phyloP scores from a whole-genome alignment of 345 rosid genomes.

The Geranium brycei region DNA sequence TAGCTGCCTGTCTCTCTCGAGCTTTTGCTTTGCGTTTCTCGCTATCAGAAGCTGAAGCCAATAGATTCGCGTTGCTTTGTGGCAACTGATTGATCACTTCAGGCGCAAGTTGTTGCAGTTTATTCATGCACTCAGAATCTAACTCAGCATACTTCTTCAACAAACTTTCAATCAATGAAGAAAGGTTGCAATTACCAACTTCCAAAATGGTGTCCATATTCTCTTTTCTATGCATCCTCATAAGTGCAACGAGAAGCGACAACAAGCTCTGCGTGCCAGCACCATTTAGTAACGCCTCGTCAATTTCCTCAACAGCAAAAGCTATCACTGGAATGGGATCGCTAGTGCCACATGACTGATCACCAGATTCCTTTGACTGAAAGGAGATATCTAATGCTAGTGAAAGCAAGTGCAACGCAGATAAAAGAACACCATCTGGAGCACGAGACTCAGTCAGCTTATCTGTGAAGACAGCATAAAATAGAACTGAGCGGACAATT shows the following conservation, averaged over 20 bases:
- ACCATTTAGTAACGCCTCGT: conserved; percentile 31
- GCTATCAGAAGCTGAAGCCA: conserved; percentile 33
- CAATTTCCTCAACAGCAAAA: conserved; percentile 53
- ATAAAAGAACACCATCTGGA: conserved; percentile 59
- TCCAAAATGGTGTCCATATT: conserved; percentile 33
- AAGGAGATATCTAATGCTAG: conserved; percentile 58
- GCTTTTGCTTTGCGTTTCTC: conserved; percentile 82
- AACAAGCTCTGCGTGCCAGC: conserved; percentile 56
- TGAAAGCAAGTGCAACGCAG: conserved; percentile 70
- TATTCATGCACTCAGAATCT: conserved; percentile 47
- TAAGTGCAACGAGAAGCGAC: conserved; percentile 77
- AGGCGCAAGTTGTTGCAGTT: conserved; percentile 68
- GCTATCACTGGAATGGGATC: conserved; percentile 35
- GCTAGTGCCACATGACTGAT: conserved; percentile 17
- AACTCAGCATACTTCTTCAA: conserved; percentile 67
- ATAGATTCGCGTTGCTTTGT: conserved; percentile 14
- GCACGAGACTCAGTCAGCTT: conserved; percentile 53
- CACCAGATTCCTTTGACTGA: conserved; percentile 37
- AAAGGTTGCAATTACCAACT: conserved; percentile 51
- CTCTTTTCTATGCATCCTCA: conserved; percentile 50
- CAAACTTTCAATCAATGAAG: conserved; percentile 62
- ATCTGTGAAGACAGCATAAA: conserved; percentile 61
- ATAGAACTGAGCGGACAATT: conserved; percentile 55
- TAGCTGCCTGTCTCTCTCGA: conserved; percentile 74
- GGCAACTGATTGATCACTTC: conserved; percentile 45